Conservation (phyloP, 2,329 filamentous ascomycete genomes). For the Ophiostoma perfectum region DNA sequence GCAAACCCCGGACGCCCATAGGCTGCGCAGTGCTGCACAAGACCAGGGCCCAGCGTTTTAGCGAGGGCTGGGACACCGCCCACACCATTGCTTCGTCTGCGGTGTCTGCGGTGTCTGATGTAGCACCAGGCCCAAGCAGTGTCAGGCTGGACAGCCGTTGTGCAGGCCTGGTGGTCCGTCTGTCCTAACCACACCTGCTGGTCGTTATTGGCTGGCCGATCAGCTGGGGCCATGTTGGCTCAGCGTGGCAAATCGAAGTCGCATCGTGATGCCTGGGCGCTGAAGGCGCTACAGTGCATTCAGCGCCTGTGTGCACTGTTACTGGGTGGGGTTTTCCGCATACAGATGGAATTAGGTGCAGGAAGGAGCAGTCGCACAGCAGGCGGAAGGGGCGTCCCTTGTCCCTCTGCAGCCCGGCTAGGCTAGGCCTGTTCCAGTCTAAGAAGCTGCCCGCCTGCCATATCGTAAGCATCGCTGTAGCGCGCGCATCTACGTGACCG, state of each 20-base stretch:
- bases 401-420: neutral
- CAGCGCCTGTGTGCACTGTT: neutral
- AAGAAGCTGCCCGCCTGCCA: no score
- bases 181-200: neutral
- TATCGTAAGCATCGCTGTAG: constrained; percentile 3
- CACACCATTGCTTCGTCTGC: neutral
- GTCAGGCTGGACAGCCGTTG: constrained; percentile 16
- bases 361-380: neutral
- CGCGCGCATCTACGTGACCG: constrained; percentile 6
- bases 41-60: no score
- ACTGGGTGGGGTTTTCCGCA: neutral
- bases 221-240: neutral
- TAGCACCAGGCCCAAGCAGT: neutral
- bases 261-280: constrained; percentile 5
- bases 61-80: neutral
- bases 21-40: neutral
- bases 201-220: neutral
- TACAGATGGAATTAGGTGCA: no score
- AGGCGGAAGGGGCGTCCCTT: neutral
- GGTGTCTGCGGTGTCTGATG: neutral
- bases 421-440: neutral
- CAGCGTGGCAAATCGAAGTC: constrained; percentile 12
- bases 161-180: neutral
- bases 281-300: neutral
- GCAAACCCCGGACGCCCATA: neutral